phyloP scores from a whole-genome alignment of 2,329 filamentous ascomycete genomes.

The Paecilomyces formosus region DNA sequence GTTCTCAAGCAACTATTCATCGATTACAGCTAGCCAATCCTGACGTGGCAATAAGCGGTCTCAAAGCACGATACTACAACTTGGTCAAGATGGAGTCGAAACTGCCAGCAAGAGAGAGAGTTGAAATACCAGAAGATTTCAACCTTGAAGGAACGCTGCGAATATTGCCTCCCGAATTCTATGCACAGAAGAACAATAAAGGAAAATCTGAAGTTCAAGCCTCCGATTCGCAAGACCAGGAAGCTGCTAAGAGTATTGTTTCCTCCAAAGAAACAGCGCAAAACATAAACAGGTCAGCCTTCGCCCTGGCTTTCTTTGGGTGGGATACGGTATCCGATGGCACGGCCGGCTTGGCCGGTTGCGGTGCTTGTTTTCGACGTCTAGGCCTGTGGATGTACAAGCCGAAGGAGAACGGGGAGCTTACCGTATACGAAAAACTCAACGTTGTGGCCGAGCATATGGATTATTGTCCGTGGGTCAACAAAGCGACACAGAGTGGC shows the following conservation, averaged over 20 bases:
- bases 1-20: constrained; percentile 51
- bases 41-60: constrained; percentile 47
- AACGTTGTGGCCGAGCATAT: constrained; percentile 67
- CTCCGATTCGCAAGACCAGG: background rate
- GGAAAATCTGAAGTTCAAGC: background rate
- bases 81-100: constrained; percentile 32
- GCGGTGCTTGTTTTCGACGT: constrained; percentile 77
- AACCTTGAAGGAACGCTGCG: constrained; percentile 23
- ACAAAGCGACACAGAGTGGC: constrained; percentile 52
- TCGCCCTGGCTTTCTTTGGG: constrained; percentile 64
- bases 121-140: constrained; percentile 24
- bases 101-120: constrained; percentile 21
- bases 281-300: constrained; percentile 52
- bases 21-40: constrained; percentile 59
- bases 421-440: constrained; percentile 42
- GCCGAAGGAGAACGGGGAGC: constrained; percentile 54
- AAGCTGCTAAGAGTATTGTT: constrained; percentile 8
- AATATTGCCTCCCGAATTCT: constrained; percentile 19
- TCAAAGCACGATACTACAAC: constrained; percentile 59
- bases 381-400: constrained; percentile 93
- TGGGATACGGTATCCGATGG: constrained; percentile 55
- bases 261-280: constrained; percentile 9
- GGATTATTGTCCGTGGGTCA: constrained; percentile 79
- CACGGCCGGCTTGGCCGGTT: constrained; percentile 60
- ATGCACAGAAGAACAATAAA: constrained; percentile 2